phyloP scores from a whole-genome alignment of 371 early-diverging fungal species.

The Zopfochytrium polystomum region DNA sequence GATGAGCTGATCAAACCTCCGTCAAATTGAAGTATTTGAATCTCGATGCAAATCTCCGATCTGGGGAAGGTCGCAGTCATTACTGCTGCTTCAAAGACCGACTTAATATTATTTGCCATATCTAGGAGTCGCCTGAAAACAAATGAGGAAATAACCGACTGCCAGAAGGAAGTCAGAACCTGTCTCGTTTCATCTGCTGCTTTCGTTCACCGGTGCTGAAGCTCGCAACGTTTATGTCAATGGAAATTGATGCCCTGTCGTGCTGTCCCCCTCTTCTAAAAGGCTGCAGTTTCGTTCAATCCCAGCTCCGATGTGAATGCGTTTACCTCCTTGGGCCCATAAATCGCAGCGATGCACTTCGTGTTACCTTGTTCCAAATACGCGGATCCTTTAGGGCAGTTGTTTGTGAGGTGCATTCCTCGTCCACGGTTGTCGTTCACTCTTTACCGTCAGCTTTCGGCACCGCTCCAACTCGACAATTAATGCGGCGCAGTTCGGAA shows the following conservation, averaged over 20 bases:
- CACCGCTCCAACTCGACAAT: conserved; percentile 74
- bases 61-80: conserved; percentile 70
- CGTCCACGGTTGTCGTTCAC: background rate
- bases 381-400: conserved; percentile 61
- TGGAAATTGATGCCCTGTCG: conserved; percentile 80
- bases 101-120: conserved; percentile 75
- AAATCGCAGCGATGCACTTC: conserved; percentile 85
- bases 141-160: background rate
- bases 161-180: conserved; percentile 44
- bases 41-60: conserved; percentile 87
- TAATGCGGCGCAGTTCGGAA: conserved; percentile 81
- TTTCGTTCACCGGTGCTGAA: conserved; percentile 89
- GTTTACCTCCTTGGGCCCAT: conserved; percentile 87
- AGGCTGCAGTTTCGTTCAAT: no score
- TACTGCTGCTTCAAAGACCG: conserved; percentile 90
- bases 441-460: conserved; percentile 69
- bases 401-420: background rate
- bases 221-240: conserved; percentile 86
- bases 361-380: conserved; percentile 96
- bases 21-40: conserved; percentile 89
- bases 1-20: conserved; percentile 59
- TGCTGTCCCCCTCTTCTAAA: conserved; percentile 46
- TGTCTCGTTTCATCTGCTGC: conserved; percentile 76
- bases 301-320: background rate
- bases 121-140: conserved; percentile 74